Base-by-base conservation (phyloP, 352 stramenopile genomes). In the Phytophthora colocasiae region DNA sequence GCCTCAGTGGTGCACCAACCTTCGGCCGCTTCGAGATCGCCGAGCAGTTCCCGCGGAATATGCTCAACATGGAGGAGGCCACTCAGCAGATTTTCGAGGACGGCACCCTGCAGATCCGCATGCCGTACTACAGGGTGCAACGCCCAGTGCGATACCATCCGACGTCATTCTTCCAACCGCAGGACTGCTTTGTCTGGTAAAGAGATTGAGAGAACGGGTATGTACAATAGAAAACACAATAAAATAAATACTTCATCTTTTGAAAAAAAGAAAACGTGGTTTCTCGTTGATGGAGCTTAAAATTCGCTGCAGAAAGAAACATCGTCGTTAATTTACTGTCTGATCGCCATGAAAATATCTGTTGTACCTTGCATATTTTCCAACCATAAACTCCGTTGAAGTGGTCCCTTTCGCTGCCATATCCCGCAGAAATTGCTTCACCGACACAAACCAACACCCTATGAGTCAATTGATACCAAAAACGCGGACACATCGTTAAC, bases 11-110 rank as follows among this genome's bases (percentile, higher is more conserved):
- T 14, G 46, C 71, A 4, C 79, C 83, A 19, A 89, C 79, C 2
- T 90, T 88, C 39, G 81, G 83, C 27, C 83, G 81, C 58, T 92
- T 92, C 24, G 78, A 90, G 45, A 89, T 92, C 54, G 53, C 50
- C 12, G 73, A 91, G 70, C 75, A 77, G 29, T 80, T 90, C 52
- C 77, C 77, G 34, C 40, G 57, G 43, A 69, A 78, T 39, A 58
- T 76, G 52, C 51, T 87, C 27, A 72, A 78, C 62, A 73, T 89
- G 62, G 73, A 88, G 26, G 66, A 83, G 17, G 77, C 79, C n/a
- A 81, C 78, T 12, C 80, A 87, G 60, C 69, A 82, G 44, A 46
- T 91, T 5, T 48, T 38, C 14, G 67, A 73, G 24, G 72, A 89
- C 54, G 80, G 80, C 26, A 88, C 72, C 3, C 41, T 91, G 50